A percentile compares a stretch with the other conserved stretches of the same genome.
These are phyloP conservation scores for Zasmidium citrigriseum DNA, from an alignment of 2,329 filamentous ascomycete species.

Conservation along the genomic window DNA sequence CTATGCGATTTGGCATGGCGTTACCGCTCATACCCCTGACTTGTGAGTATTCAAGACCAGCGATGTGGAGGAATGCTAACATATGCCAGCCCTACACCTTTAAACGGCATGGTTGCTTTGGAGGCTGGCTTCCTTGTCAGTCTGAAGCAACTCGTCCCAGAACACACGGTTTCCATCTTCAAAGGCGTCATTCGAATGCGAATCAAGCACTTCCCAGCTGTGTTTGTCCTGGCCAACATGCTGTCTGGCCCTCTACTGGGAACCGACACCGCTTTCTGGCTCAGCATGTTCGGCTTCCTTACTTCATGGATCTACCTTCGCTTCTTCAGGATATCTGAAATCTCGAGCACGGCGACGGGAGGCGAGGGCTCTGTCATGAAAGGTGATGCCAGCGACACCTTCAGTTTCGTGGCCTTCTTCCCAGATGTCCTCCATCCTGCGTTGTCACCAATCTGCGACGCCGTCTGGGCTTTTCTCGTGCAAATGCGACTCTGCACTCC, in stretches of 20 bases:
- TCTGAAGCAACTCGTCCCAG: constrained; percentile 95
- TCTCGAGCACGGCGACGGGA: constrained; percentile 47
- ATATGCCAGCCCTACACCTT: constrained; percentile 64
- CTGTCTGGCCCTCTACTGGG: constrained; percentile 65
- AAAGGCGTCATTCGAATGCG: constrained; percentile 85
- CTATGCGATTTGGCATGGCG: constrained; percentile 71
- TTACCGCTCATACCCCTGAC: constrained; percentile 66
- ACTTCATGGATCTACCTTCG: constrained; percentile 94
- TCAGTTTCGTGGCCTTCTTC: constrained; percentile 95
- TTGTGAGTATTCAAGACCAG: constrained; percentile 55
- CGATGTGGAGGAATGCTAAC: constrained; percentile 4
- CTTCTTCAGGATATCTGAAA: constrained; percentile 76
- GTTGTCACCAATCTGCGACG: constrained; percentile 71
- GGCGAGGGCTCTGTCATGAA: constrained; percentile 61
- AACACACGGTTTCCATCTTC: constrained; percentile 94
- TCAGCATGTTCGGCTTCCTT: constrained; percentile 79
- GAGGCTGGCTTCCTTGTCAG: constrained; percentile 94
- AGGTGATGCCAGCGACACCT: constrained; percentile 93
- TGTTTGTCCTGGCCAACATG: constrained; percentile 71
- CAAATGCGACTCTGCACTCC: constrained; percentile 77
- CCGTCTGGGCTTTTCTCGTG: constrained; percentile 74
- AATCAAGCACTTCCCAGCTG: constrained; percentile 77
- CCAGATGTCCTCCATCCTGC: constrained; percentile 79
- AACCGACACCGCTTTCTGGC: constrained; percentile 75
- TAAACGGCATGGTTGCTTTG: constrained; percentile 84